Base-by-base conservation (phyloP, 768 basidiomycete species). In the Trametes cingulata region DNA sequence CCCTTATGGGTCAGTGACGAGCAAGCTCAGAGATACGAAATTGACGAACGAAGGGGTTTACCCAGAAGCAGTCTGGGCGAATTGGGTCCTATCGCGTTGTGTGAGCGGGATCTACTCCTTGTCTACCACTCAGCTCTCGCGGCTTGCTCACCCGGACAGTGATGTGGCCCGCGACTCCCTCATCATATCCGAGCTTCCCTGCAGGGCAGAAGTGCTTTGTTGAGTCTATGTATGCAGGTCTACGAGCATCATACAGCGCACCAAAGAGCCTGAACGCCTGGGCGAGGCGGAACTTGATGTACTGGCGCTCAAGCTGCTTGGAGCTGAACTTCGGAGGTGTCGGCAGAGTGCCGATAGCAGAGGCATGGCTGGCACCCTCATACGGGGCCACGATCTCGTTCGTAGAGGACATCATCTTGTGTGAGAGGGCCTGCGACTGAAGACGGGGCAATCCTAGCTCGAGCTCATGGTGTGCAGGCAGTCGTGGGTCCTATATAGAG, bases 121-220 rank as follows among this genome's bases (percentile, higher is more conserved):
- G 29, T 33, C 10, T 33, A 10, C 29, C 10, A 33, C 20, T 3
- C 10, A 3, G 43, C 1, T n/a, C 17, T 33, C 20, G 24, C 3
- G 25, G 12, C 24, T 8, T 2, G 52, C 62, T 25, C 39, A 67
- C 70, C 36, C 80, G 75, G 36, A 81, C 77, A 25, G 82, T 82
- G 61, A 83, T 82, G 63, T 82, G 80, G 0, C 81, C 81, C 14
- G 80, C 78, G 27, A 78, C 72, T 33, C 80, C 81, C 60, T 82
- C 79, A 46, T 76, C 77, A 60, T 76, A 82, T 19, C 80, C 80
- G 22, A 76, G 66, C 51, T 78, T 65, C 19, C 65, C 67, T 65
- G 46, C 22, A 33, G 6, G 10, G n/a, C n/a, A 33, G 4, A 10
- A 33, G 10, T 33, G 29, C 29, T n/a, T n/a, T n/a, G n/a, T n/a